Base-by-base conservation (phyloP, 371 early-diverging fungal species). In the Circinella minor region DNA sequence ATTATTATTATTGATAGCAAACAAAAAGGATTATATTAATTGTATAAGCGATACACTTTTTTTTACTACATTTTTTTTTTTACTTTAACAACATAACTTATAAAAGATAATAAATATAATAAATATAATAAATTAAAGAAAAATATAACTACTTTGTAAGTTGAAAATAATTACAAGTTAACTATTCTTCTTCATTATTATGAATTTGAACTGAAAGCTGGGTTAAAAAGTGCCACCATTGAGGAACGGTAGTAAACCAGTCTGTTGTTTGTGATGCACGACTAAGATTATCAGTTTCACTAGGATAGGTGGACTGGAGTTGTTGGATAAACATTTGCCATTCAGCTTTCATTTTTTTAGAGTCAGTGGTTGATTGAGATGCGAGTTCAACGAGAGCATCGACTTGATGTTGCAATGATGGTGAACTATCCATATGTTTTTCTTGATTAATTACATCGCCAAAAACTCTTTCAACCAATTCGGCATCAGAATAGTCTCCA, bases 401-500 rank as follows among this genome's bases (percentile, higher is more conserved):
- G 5, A 57, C 27, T 34, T 57, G 57, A 7, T 34, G 34, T 18
- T 57, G 57, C 8, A 34, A 34, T 34, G 5, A 27, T 8, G 57
- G 14, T 34, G 57, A 4, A 27, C 8, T 9, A 7, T 57, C 27
- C 57, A 57, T 57, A 10, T 57, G 57, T 13, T 57, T 3, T n/a
- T 57, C 57, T 34, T 57, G 57, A 10, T 57, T 7, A n/a, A 57
- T 14, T 27, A 57, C 27, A 5, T 18, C 36, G 4, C 27, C 34
- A 34, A 57, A 57, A 11, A 57, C 57, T 10, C 1, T 7, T 13
- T 57, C 6, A 7, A 57, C 57, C 57, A 57, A 34, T 57, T 54
- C 54, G 18, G 38, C 66, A 48, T 57, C 20, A 37, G 65, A 54
- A 49, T 86, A 86, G 51, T 82, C 71, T 17, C 84, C 84, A 6